A percentile compares a stretch with the other conserved stretches of the same genome.
These are phyloP conservation scores for Aurinia saxatilis DNA, from an alignment of 345 rosid genomes.

Conservation along the genomic window DNA sequence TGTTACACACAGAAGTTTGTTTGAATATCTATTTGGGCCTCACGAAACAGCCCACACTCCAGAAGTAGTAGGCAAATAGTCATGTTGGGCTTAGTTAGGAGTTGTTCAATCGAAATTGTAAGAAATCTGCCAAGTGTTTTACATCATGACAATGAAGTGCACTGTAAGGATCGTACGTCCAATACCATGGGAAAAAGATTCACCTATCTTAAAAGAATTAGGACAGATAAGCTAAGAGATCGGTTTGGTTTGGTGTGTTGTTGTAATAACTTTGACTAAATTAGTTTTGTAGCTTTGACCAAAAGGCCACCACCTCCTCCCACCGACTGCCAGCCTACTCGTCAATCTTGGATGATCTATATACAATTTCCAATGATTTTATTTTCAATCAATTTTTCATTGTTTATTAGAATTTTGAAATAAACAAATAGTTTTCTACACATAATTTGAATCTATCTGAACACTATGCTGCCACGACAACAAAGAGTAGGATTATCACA, in stretches of 20 bases:
- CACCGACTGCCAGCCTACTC: slow-evolving; percentile 25
- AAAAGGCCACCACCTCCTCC: slow-evolving; percentile 10
- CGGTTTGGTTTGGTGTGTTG: background rate
- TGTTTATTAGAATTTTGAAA: too few relatives aligned
- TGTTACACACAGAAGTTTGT: too few relatives aligned
- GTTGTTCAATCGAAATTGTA: background rate
- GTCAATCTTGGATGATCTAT: background rate
- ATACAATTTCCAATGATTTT: too few relatives aligned
- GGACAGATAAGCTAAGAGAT: background rate
- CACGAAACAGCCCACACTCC: background rate
- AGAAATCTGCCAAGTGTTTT: background rate
- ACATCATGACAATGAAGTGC: background rate
- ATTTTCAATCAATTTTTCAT: too few relatives aligned
- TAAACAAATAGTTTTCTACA: too few relatives aligned
- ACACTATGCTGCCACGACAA: too few relatives aligned
- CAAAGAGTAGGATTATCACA: too few relatives aligned
- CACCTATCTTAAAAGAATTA: background rate
- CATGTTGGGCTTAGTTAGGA: background rate
- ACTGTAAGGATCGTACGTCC: background rate
- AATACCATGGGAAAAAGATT: background rate
- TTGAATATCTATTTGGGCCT: background rate
- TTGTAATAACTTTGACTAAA: slow-evolving; percentile 8
- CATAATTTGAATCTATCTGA: too few relatives aligned
- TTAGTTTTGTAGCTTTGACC: slow-evolving; percentile 16
- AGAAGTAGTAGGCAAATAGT: too few relatives aligned